Evolutionary conservation across 208 protist genomes (phyloP), one percentile per base, ranked within the genome.

Genomic region (Leishmania amazonensis): DNA sequence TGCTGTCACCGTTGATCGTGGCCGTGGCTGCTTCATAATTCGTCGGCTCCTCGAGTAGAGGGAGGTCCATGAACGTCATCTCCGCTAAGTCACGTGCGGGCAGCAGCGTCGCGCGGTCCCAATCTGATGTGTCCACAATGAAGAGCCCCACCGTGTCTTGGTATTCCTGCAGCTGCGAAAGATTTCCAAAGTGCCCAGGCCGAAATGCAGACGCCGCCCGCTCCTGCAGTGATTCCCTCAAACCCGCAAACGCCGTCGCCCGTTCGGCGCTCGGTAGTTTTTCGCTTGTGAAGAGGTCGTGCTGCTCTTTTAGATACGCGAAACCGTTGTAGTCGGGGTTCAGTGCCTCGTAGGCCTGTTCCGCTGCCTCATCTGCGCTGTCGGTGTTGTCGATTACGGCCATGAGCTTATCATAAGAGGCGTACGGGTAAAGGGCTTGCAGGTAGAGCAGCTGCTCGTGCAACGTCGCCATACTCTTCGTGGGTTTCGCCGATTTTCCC

Each of bases 351-450:
- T 95, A 94, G 21, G 85, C 84, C 19, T 62, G 54, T 38, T 62
- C 60, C 6, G 89, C 87, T 31, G 94, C 88, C 40, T 91, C 87
- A 65, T 95, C 89, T 1, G 88, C 74, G 57, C 65, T 79, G 13
- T 82, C 57, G 45, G 87, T 86, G 24, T 76, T 77, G 42, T 9
- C 19, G 21, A 90, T 76, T 57, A 87, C 75, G 2, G 78, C 70
- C 21, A 73, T 60, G 2, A 95, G 78, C 54, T 89, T 78, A 5
- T 87, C 76, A 24, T 84, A 71, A 9, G 76, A 38, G 3, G 88
- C 91, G 74, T 95, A 95, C n/a, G 94, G 91, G 74, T 91, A 97
- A 3, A 97, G 83, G 0, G 91, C 91, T 53, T 88, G 83, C 15
- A 97, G 65, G 47, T 94, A 90, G 19, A 85, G 76, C 28, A 91